These are phyloP conservation scores for Fusarium pilosicola DNA, from an alignment of 2,329 filamentous ascomycete species.

Conservation along the genomic window DNA sequence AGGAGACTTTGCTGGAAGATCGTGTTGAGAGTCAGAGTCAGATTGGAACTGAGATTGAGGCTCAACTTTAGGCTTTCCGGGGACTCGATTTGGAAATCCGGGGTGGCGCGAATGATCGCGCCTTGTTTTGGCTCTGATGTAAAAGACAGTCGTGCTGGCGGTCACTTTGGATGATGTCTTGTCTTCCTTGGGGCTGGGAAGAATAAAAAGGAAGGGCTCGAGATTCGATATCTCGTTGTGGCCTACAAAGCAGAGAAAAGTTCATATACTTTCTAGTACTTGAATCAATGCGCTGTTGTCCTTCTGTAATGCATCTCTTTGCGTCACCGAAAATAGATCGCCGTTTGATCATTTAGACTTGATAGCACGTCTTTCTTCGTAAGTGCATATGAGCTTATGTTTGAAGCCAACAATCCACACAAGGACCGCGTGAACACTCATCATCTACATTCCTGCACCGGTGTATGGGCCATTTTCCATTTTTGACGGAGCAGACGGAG, in stretches of 20 bases:
- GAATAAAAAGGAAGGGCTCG: not conserved
- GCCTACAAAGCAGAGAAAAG: not conserved
- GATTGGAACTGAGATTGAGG: not conserved
- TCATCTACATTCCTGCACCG: not conserved
- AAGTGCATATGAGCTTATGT: not conserved
- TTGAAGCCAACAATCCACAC: accelerated
- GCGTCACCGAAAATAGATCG: not conserved
- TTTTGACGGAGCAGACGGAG: not conserved
- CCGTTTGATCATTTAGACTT: not conserved
- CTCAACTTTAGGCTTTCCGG: not conserved
- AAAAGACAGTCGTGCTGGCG: not conserved
- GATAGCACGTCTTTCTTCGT: not conserved
- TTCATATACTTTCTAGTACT: not conserved
- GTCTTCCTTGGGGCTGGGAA: accelerated
- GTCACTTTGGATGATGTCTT: not conserved
- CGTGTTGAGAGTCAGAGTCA: not conserved
- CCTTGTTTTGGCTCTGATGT: not conserved
- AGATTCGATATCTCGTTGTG: not conserved
- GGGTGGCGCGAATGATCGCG: not conserved
- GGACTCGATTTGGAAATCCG: too few relatives aligned
- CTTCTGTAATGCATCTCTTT: not conserved
- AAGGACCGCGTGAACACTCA: not conserved
- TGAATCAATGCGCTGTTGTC: not conserved
- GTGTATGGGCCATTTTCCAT: accelerated
- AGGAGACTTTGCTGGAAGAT: not conserved